Evolutionary conservation across 179 eudicot genomes (phyloP).

Genomic region (Actinidia polygama): DNA sequence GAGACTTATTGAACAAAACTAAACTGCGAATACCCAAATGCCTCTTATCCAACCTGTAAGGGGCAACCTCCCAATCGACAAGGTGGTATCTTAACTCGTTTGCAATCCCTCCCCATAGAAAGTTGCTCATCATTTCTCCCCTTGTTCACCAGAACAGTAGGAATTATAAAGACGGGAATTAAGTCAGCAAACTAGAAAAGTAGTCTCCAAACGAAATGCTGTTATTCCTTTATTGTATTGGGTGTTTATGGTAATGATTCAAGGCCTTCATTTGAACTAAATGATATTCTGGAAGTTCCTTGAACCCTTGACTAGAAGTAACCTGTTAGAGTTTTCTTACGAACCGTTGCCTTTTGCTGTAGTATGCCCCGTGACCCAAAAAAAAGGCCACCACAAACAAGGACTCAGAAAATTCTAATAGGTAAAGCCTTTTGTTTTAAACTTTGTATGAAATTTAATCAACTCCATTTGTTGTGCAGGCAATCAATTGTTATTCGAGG

Average conservation of each 20-base stretch:
- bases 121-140: too few relatives aligned
- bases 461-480: conserved; percentile 43
- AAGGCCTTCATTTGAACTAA: neutral
- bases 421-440: neutral
- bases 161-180: too few relatives aligned
- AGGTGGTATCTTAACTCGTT: too few relatives aligned
- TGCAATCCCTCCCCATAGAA: too few relatives aligned
- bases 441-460: neutral
- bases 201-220: neutral
- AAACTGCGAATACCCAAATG: too few relatives aligned
- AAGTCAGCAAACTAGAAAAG: neutral
- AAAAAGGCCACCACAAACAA: neutral
- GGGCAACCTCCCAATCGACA: too few relatives aligned
- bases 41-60: too few relatives aligned
- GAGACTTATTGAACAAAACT: too few relatives aligned
- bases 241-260: neutral
- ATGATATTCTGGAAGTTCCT: conserved; percentile 6
- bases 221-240: neutral
- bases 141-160: too few relatives aligned
- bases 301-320: neutral
- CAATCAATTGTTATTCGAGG: conserved; percentile 75
- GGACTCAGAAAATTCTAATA: neutral
- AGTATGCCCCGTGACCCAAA: neutral
- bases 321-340: conserved; percentile 1
- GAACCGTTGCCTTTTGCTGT: neutral